Evolutionary conservation across 495 filamentous ascomycete genomes (phyloP).

Genomic region (Elasticomyces elasticus): DNA sequence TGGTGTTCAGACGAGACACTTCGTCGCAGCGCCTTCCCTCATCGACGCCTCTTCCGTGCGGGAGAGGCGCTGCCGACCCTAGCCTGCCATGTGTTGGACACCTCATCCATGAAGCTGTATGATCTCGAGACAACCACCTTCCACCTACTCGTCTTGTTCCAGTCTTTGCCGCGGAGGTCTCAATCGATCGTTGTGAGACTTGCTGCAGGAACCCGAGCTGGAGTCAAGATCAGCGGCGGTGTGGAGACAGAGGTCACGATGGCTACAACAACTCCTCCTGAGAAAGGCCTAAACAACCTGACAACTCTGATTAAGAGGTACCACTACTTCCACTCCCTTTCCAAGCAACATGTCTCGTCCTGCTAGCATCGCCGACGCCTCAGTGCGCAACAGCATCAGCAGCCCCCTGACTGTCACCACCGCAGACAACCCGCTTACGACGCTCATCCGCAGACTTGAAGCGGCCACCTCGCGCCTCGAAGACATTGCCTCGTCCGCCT

Average conservation of each 20-base stretch:
- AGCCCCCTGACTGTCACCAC: constrained; percentile 4
- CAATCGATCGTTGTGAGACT: too few species aligned
- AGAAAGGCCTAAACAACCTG: constrained; percentile 77
- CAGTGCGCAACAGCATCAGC: constrained; percentile 12
- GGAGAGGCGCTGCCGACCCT: too few species aligned
- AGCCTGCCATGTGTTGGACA: too few species aligned
- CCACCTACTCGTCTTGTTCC: too few species aligned
- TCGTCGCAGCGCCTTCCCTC: too few species aligned
- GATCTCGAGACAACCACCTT: too few species aligned
- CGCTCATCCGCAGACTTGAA: constrained; percentile 66
- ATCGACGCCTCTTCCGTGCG: too few species aligned
- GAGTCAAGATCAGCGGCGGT: not conserved
- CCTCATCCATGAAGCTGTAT: too few species aligned
- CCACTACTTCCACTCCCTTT: not conserved
- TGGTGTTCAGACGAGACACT: too few species aligned
- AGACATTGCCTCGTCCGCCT: constrained; percentile 76
- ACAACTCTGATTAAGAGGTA: constrained; percentile 97
- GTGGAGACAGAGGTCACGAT: constrained; percentile 4
- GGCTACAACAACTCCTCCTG: constrained; percentile 2
- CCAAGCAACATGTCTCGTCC: constrained; percentile 5
- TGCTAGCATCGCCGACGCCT: constrained; percentile 15
- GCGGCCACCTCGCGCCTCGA: constrained; percentile 92
- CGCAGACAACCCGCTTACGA: constrained; percentile 33
- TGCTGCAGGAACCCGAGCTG: not conserved
- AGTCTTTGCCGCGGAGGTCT: too few species aligned